These are phyloP conservation scores for Brassica incana DNA, from an alignment of 345 rosid genomes.

Conservation along the genomic window DNA sequence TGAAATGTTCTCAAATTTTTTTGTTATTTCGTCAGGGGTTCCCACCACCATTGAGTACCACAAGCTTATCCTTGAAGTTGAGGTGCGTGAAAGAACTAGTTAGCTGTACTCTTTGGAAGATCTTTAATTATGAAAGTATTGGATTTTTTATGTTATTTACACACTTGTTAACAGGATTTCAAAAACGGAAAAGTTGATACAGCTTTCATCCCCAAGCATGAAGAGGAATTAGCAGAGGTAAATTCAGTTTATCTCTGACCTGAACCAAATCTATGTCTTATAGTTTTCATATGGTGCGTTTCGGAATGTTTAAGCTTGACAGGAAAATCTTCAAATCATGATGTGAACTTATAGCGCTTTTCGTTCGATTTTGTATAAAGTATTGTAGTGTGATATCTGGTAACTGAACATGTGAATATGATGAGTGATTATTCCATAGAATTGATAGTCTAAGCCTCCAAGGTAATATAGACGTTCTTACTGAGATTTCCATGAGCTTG, in stretches of 20 bases:
- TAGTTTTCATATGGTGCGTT: too few species aligned
- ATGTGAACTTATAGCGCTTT: too few species aligned
- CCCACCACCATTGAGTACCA: slow-evolving; percentile 96
- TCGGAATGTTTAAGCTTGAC: too few species aligned
- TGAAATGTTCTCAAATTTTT: background rate
- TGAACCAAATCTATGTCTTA: too few species aligned
- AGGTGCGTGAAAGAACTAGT: slow-evolving; percentile 50
- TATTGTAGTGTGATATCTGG: background rate
- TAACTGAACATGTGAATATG: background rate
- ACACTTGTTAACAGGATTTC: slow-evolving; percentile 66
- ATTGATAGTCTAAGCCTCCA: background rate
- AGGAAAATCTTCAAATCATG: too few species aligned
- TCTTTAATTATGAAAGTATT: background rate
- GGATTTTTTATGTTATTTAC: background rate
- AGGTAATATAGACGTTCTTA: too few species aligned
- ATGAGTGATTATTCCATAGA: background rate
- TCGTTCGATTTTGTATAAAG: background rate
- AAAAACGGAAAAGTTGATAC: slow-evolving; percentile 94
- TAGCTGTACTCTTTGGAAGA: slow-evolving; percentile 44
- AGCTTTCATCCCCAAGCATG: slow-evolving; percentile 96
- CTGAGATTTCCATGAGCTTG: background rate
- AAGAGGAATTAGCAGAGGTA: slow-evolving; percentile 57
- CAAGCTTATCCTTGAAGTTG: slow-evolving; percentile 93
- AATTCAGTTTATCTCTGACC: too few species aligned
- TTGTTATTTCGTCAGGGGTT: slow-evolving; percentile 58